phyloP scores from a whole-genome alignment of 345 rosid genomes.

The Balakata baccata region DNA sequence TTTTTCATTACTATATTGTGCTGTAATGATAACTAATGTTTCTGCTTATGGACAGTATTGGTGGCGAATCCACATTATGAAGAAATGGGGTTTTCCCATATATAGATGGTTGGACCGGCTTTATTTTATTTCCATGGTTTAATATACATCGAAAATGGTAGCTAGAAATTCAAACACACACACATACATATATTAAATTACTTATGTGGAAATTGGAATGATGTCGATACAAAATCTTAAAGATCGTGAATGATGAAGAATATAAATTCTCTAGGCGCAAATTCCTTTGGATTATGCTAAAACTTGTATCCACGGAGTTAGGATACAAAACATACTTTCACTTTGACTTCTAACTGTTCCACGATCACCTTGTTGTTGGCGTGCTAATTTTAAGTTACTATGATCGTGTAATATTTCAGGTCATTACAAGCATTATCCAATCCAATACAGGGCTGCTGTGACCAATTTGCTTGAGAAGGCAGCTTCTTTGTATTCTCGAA shows the following conservation, averaged over 20 bases:
- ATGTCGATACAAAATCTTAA: neutral
- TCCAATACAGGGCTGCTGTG: slow-evolving; percentile 66
- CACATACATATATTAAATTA: too few species aligned
- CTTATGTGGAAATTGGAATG: neutral
- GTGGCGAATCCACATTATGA: neutral
- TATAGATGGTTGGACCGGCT: neutral
- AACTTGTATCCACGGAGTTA: neutral
- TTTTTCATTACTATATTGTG: neutral
- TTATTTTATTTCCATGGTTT: neutral
- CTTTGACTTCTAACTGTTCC: neutral
- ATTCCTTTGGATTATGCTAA: neutral
- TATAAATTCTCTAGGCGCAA: neutral
- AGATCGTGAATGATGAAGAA: neutral
- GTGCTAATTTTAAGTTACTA: neutral
- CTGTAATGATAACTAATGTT: neutral
- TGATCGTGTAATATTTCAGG: slow-evolving; percentile 15
- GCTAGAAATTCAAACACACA: neutral
- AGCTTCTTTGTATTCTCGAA: slow-evolving; percentile 24
- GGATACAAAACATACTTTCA: neutral
- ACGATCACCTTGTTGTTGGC: neutral
- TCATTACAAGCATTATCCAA: slow-evolving; percentile 59
- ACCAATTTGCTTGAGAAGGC: slow-evolving; percentile 69
- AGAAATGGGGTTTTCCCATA: neutral
- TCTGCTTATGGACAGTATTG: neutral
- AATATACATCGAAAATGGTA: neutral